phyloP scores from a whole-genome alignment of 177 flowering plant genomes.

The Telopea speciosissima region DNA sequence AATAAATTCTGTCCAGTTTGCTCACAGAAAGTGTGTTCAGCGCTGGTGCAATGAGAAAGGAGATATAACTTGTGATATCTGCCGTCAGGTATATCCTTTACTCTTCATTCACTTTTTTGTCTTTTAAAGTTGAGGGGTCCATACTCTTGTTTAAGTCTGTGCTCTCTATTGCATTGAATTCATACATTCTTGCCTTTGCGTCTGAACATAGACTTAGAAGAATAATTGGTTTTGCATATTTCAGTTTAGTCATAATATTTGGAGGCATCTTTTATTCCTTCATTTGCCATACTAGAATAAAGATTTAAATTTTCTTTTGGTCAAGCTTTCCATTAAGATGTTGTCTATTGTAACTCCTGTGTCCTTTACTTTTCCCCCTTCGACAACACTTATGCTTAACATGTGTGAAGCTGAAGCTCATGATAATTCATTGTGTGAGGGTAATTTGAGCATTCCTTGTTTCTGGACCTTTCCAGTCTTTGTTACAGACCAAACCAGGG shows the following conservation, averaged over 20 bases:
- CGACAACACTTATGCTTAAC: too few relatives aligned
- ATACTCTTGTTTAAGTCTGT: neutral
- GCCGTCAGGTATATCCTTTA: constrained; percentile 41
- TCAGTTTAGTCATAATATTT: neutral
- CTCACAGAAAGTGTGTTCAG: constrained; percentile 67
- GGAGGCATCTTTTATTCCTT: neutral
- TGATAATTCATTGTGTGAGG: neutral
- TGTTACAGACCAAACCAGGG: neutral
- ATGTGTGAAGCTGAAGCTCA: neutral
- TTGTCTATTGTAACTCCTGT: too few relatives aligned
- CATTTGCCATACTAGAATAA: too few relatives aligned
- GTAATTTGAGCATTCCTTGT: neutral
- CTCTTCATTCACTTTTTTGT: neutral
- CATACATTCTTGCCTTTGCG: neutral
- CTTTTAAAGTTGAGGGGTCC: too few relatives aligned
- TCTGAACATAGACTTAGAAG: neutral
- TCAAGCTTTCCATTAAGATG: too few relatives aligned
- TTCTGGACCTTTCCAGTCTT: too few relatives aligned
- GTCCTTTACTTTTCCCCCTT: too few relatives aligned
- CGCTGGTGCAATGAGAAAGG: constrained; percentile 67
- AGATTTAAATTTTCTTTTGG: too few relatives aligned
- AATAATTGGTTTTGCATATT: neutral
- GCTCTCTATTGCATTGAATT: neutral
- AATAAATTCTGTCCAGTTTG: constrained; percentile 35
- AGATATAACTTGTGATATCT: constrained; percentile 60